A percentile compares a stretch with the other conserved stretches of the same genome.
These are phyloP conservation scores for Bathelium albidoporum DNA, from an alignment of 495 filamentous ascomycete species.

Conservation along the genomic window DNA sequence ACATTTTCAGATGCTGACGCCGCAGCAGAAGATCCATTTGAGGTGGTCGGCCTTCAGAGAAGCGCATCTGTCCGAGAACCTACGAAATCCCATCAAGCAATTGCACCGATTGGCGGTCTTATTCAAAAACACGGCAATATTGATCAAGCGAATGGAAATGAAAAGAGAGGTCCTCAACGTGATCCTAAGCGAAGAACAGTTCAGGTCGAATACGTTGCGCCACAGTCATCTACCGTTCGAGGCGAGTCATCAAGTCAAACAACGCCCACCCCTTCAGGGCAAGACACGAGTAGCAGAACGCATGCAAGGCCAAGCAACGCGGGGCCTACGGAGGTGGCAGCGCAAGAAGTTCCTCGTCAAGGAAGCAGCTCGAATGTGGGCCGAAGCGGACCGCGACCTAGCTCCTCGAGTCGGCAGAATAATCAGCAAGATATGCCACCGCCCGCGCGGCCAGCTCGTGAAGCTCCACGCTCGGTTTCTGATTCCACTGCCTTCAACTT, in stretches of 20 bases:
- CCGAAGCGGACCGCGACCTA: not conserved
- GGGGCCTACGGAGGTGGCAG: conserved; percentile 36
- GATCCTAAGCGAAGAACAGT: conserved; percentile 91
- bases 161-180: conserved; percentile 53
- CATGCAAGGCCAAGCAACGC: conserved; percentile 42
- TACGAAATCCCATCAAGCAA: conserved; percentile 54
- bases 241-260: conserved; percentile 39
- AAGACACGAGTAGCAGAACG: conserved; percentile 29
- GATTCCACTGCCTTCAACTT: conserved; percentile 40
- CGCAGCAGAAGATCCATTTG: conserved; percentile 39
- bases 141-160: conserved; percentile 53
- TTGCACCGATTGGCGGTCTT: conserved; percentile 51
- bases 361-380: conserved; percentile 1
- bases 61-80: conserved; percentile 90
- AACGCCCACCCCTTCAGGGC: conserved; percentile 22
- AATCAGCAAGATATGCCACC: conserved; percentile 33
- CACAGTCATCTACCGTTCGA: conserved; percentile 66
- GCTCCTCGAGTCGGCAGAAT: not conserved
- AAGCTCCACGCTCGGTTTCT: conserved; percentile 47
- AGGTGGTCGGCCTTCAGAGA: conserved; percentile 58
- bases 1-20: conserved; percentile 21
- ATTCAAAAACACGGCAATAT: conserved; percentile 65
- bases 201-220: conserved; percentile 96
- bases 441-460: conserved; percentile 37
- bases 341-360: conserved; percentile 11